A percentile compares a stretch with the other conserved stretches of the same genome.
Conservation (phyloP, 305 asterid genomes). For the Stenogyne calaminthoides region DNA sequence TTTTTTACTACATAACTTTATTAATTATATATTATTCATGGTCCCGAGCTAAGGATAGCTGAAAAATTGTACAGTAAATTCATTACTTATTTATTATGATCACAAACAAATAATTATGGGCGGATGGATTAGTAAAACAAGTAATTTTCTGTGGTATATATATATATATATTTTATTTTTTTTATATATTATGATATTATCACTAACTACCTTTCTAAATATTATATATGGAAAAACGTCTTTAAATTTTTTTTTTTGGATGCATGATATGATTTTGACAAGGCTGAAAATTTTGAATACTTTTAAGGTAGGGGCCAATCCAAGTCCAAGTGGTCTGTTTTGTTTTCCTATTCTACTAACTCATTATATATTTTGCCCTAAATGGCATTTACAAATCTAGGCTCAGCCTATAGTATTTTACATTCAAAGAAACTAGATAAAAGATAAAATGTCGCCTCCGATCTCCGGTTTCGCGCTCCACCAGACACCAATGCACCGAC, state of each 20-base stretch:
- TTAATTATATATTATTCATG: no score
- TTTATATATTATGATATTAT: no score
- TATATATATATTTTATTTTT: no score
- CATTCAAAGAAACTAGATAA: neutral
- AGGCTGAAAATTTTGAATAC: neutral
- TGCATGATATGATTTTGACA: neutral
- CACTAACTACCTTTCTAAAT: no score
- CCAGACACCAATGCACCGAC: neutral
- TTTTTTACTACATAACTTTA: no score
- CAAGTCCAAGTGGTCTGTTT: neutral
- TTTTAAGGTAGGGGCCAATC: constrained; percentile 14
- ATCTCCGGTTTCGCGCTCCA: constrained; percentile 27
- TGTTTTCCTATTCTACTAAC: neutral
- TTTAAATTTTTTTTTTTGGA: neutral
- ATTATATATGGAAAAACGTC: no score
- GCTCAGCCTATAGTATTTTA: neutral
- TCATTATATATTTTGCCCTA: constrained; percentile 2
- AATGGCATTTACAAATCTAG: constrained; percentile 18
- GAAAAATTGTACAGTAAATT: no score
- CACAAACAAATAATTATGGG: no score
- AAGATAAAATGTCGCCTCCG: neutral
- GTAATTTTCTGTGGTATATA: no score
- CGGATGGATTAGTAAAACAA: no score
- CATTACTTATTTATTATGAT: no score
- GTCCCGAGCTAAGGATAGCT: neutral